Evolutionary conservation across 306 rosid genomes (phyloP), one percentile per base, ranked within the genome.

Genomic region (Alnus glutinosa): DNA sequence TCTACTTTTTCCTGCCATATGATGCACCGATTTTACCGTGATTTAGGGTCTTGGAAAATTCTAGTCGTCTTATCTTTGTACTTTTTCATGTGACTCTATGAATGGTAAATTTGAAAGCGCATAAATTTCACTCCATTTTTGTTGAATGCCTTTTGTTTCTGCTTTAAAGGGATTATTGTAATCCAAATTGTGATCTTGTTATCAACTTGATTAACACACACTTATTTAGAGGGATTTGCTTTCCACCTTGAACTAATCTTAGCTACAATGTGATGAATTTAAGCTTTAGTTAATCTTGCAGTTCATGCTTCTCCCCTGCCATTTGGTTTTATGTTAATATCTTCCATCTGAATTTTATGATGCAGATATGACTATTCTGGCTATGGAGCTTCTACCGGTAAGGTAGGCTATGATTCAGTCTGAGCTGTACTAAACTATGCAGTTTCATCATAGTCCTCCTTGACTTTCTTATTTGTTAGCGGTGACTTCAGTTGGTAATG

Each of bases 311-410:
- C 47, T 2, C 51, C 19, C 63, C 16, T 50, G 30, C 73, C 55
- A 57, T 71, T 66, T 70, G 68, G 62, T 51, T 39, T 80, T 71
- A 72, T 63, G 54, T 76, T 83, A 54, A 84, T 74, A 2, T 50
- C 54, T 76, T 84, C 75, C 64, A 42, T 55, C 76, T 77, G 79
- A 63, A 71, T 79, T 75, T 82, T 76, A 23, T 82, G 54, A 71
- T 89, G 89, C 98, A 96, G 99, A 82, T 96, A 91, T 79, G 99
- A 96, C 83, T 96, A 91, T 80, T 96, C 98, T 85, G 99, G 99
- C 63, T 96, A 96, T 80, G 99, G 99, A 81, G 98, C 97, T 86
- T 96, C 99, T 69, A 89, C 96, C 30, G 99, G 99, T 82, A 88
- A 89, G 94, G 99, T 96, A 89, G 80, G 86, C 77, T 54, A 78